Percentiles rank a stretch among this genome's conserved stretches.
phyloP scores from a whole-genome alignment of 495 filamentous ascomycete species.

The Trichocladium antarcticum region DNA sequence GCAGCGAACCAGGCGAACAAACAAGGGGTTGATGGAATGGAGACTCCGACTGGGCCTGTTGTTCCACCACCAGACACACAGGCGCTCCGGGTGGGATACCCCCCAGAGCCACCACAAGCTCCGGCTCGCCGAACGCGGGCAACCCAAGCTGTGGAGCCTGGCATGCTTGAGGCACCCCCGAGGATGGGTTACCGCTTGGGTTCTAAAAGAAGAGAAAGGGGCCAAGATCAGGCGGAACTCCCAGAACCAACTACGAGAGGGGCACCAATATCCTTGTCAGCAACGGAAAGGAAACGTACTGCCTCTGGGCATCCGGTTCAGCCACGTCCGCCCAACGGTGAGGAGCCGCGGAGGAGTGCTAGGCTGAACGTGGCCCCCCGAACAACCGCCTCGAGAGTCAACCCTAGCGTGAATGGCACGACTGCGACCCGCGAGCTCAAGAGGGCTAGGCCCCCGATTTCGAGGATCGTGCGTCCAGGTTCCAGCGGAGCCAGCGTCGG shows the following conservation, averaged over 20 bases:
- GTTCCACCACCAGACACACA: slow-evolving; percentile 24
- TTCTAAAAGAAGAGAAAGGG: slow-evolving; percentile 38
- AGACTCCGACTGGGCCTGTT: slow-evolving; percentile 29
- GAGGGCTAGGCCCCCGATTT: slow-evolving; percentile 58
- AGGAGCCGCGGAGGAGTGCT: slow-evolving; percentile 67
- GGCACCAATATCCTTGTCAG: slow-evolving; percentile 23
- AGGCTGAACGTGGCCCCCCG: slow-evolving; percentile 55
- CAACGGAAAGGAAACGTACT: slow-evolving; percentile 64
- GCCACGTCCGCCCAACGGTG: slow-evolving; percentile 40
- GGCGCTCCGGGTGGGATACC: slow-evolving; percentile 21
- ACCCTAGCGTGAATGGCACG: slow-evolving; percentile 47
- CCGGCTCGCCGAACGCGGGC: slow-evolving; percentile 52
- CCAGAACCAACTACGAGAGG: slow-evolving; percentile 13
- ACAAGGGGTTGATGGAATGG: slow-evolving; percentile 25
- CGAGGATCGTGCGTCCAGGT: slow-evolving; percentile 40
- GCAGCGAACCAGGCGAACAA: slow-evolving; percentile 13
- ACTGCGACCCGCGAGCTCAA: slow-evolving; percentile 62
- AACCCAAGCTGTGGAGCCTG: slow-evolving; percentile 42
- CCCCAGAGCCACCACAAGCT: slow-evolving; percentile 54
- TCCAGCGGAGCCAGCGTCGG: slow-evolving; percentile 56
- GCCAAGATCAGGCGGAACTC: slow-evolving; percentile 24
- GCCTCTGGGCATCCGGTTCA: slow-evolving; percentile 71
- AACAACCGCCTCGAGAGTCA: slow-evolving; percentile 38
- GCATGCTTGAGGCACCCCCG: slow-evolving; percentile 51
- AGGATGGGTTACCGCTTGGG: slow-evolving; percentile 48